Evolutionary conservation across 192 early-diverging fungal genomes (phyloP), one percentile per base, ranked within the genome.

Genomic region (Gaertneriomyces sp.): DNA sequence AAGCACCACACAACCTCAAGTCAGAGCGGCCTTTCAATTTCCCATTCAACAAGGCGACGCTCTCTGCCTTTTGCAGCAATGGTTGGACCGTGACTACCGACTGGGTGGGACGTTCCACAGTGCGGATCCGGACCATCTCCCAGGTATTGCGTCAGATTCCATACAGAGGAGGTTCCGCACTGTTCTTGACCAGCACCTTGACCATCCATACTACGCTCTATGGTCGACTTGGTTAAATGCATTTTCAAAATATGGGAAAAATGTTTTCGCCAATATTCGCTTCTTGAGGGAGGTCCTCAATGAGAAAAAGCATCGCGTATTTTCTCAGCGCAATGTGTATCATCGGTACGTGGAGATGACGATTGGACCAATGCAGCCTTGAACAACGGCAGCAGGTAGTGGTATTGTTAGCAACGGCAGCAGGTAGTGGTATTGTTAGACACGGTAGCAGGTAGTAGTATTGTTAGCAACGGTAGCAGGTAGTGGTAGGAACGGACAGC

Each of bases 1-100:
- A 33, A 33, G 2, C 25, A 33, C 25, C 25, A 33, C 25, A 33
- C 25, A 33, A 33, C 25, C 25, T 33, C 25, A 33, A 0, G 25
- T 33, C 25, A 33, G 2, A 33, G 25, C 25, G 25, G 25, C 25
- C 25, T 33, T 33, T 33, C 25, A 33, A 33, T 33, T 33, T 25
- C 54, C 54, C 25, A 56, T 56, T 25, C 11, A 33, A 11, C 16
- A 56, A 33, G 25, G 25, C 25, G 54, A 60, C 14, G 58, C 58
- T 10, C 14, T 61, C 17, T 50, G 60, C 44, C 41, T 61, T 17
- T 45, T 61, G 12, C 17, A 61, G 25, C 43, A 49, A 39, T 61
- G 60, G 60, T 45, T 61, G 42, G 45, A 61, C 16, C 2, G 6
- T 4, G 60, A 61, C 60, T 61, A 61, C 47, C 42, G 3, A 61